Conservation (phyloP, 2,329 filamentous ascomycete species). For the Alternaria ethzedia region DNA sequence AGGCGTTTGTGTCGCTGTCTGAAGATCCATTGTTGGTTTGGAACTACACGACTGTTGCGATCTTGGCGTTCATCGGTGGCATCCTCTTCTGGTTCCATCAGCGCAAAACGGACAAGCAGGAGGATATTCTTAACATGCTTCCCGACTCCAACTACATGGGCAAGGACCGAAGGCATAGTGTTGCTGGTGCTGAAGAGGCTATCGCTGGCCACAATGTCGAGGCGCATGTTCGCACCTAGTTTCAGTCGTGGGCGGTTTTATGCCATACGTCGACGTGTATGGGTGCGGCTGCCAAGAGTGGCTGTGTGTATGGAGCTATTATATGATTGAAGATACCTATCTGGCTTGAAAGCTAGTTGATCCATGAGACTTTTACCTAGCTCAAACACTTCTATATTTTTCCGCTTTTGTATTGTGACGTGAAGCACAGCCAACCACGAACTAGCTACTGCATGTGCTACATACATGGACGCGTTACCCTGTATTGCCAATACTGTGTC, state of each 20-base stretch:
- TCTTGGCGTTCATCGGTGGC: slow-evolving; percentile 68
- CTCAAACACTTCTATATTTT: too few relatives aligned
- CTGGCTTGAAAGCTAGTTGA: not conserved
- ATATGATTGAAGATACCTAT: slow-evolving; percentile 4
- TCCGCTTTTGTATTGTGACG: too few relatives aligned
- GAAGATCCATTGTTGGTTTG: slow-evolving; percentile 71
- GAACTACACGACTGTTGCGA: slow-evolving; percentile 72
- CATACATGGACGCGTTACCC: too few relatives aligned
- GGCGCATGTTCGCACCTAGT: not conserved
- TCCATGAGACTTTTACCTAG: too few relatives aligned
- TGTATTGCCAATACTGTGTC: too few relatives aligned
- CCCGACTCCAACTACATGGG: slow-evolving; percentile 46
- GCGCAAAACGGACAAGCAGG: slow-evolving; percentile 67
- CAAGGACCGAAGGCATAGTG: slow-evolving; percentile 37
- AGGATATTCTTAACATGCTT: slow-evolving; percentile 73
- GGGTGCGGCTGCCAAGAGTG: not conserved
- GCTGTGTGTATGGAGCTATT: not conserved
- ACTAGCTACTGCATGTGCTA: too few relatives aligned
- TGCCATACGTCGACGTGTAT: not conserved
- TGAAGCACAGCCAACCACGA: too few relatives aligned
- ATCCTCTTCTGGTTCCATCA: slow-evolving; percentile 73
- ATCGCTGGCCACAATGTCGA: not conserved
- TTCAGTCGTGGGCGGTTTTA: not conserved
- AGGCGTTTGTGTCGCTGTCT: slow-evolving; percentile 68
- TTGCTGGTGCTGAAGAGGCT: slow-evolving; percentile 19